Evolutionary conservation across 129 eudicot species (phyloP).

Genomic region (Helianthus tuberosus): DNA sequence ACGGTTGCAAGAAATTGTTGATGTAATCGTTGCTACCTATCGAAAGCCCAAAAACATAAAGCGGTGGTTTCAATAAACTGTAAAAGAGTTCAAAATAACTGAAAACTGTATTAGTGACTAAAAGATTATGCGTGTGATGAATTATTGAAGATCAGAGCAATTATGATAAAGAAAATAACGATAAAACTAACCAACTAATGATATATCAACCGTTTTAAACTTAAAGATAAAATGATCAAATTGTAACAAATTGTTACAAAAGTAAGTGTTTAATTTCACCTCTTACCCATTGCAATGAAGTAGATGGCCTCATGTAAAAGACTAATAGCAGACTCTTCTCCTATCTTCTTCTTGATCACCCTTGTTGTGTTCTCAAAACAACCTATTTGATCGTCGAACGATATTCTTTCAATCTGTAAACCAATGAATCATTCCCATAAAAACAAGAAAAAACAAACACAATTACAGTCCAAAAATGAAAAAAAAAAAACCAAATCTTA

Average conservation of each 20-base stretch:
- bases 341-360: constrained; percentile 62
- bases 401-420: constrained; percentile 66
- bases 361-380: constrained; percentile 65
- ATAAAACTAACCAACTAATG: no score
- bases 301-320: constrained; percentile 62
- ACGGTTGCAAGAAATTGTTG: constrained; percentile 88
- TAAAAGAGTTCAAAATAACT: no score
- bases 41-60: background rate
- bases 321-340: constrained; percentile 57
- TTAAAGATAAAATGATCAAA: no score
- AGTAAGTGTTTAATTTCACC: no score
- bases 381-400: constrained; percentile 85
- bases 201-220: no score
- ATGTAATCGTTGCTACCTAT: constrained; percentile 93
- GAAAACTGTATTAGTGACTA: no score
- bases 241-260: no score
- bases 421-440: background rate
- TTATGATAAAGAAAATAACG: no score
- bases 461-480: background rate
- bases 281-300: constrained; percentile 82
- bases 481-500: constrained; percentile 24
- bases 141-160: no score
- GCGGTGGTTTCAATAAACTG: background rate
- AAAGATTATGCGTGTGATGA: no score
- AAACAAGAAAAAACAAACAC: background rate